Evolutionary conservation across 202 grass and related monocot species (phyloP), one percentile per base, ranked within the genome.

Genomic region (Tripidium arundinaceum): DNA sequence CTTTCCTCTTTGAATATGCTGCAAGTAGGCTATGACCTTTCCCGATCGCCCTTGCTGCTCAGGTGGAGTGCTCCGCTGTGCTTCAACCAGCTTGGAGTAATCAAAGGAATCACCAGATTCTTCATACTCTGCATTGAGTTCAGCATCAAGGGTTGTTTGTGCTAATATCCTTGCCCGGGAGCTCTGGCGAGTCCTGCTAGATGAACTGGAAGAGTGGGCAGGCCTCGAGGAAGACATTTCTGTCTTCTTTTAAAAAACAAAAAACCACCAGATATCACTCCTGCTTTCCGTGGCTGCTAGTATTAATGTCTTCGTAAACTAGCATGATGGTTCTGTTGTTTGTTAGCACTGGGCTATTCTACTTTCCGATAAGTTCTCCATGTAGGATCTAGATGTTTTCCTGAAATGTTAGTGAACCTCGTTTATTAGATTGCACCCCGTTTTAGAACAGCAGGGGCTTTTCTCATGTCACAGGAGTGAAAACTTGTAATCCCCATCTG

Each of bases 1-100:
- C 72, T 89, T 92, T 52, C 79, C 92, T 70, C 76, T 92, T 74
- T 98, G 95, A 73, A 98, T 98, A 69, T 90, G 89, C 72, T 94
- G 92, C 61, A 98, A 80, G 79, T 98, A 98, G 13, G 92, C 92
- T 70, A 93, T 91, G 45, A 98, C 92, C 79, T 91, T 90, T 74
- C 89, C 89, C 2, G 79, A 83, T 19, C 75, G 74, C 46, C 70
- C 69, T 46, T 88, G 78, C 45, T 83, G 66, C 38, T 74, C 72
- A 11, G 18, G 14, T 62, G 79, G n/a, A 21, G 41, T 28, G 0
- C 33, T 60, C 50, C 79, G 11, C 66, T 88, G 89, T 1, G 45
- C 80, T 71, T 82, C 67, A 66, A 94, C 95, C 40, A 91, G 84
- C 24, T 87, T 90, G 39, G 92, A 93, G 90, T 98, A 98, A 65